phyloP scores from a whole-genome alignment of 306 rosid species.

The Vigna radiata region DNA sequence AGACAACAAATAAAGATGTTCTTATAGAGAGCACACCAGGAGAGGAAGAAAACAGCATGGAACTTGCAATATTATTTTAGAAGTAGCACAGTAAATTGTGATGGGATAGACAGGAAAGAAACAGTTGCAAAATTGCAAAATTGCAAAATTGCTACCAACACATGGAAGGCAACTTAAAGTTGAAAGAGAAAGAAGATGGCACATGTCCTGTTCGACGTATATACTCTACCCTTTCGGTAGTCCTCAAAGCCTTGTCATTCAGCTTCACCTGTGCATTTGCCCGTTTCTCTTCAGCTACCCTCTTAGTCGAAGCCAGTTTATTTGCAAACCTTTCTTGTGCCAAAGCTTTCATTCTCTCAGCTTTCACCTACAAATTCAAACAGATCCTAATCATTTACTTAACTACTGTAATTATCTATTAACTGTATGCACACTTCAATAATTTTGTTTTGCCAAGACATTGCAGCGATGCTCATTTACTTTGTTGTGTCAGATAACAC shows the following conservation, averaged over 20 bases:
- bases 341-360: constrained; percentile 84
- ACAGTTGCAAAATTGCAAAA: constrained; percentile 28
- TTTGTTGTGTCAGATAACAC: neutral
- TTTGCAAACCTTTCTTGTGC: constrained; percentile 78
- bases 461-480: neutral
- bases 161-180: constrained; percentile 71
- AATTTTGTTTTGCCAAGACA: neutral
- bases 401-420: neutral
- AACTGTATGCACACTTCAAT: neutral
- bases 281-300: constrained; percentile 85
- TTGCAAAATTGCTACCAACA: constrained; percentile 72
- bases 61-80: constrained; percentile 9
- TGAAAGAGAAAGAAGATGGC: constrained; percentile 83
- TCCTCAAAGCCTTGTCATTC: constrained; percentile 77
- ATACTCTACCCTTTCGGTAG: constrained; percentile 82
- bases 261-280: constrained; percentile 82
- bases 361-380: constrained; percentile 63
- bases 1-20: neutral
- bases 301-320: constrained; percentile 71
- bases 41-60: constrained; percentile 13
- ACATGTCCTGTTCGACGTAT: constrained; percentile 88
- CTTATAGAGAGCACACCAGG: neutral
- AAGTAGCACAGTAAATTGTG: constrained; percentile 34
- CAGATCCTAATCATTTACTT: neutral
- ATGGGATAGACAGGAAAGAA: constrained; percentile 19